A percentile compares a stretch with the other conserved stretches of the same genome.
phyloP scores from a whole-genome alignment of 768 basidiomycete genomes.

The Panaeolus papilionaceus region DNA sequence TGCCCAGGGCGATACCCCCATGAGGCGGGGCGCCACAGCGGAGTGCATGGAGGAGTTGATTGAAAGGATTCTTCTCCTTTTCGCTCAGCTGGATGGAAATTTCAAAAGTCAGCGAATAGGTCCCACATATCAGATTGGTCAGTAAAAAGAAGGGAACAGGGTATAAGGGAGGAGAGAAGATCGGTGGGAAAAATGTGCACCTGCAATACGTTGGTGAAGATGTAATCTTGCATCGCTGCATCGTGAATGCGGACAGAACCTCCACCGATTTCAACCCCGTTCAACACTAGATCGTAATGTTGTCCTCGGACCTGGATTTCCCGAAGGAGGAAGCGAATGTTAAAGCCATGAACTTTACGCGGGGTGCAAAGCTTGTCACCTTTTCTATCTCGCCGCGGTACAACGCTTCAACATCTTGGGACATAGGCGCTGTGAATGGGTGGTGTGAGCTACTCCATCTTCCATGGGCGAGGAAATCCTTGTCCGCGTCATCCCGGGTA shows the following conservation, averaged over 20 bases:
- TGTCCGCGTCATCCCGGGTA: constrained; percentile 85
- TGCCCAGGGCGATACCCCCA: constrained; percentile 93
- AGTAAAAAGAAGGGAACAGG: neutral
- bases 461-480: constrained; percentile 83
- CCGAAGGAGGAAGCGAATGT: constrained; percentile 17
- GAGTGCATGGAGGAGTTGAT: constrained; percentile 86
- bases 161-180: neutral
- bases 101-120: constrained; percentile 15
- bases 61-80: constrained; percentile 76
- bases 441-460: constrained; percentile 95
- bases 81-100: constrained; percentile 63
- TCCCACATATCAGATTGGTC: constrained; percentile 17
- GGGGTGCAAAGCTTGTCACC: constrained; percentile 39
- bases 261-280: constrained; percentile 93
- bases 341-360: constrained; percentile 18
- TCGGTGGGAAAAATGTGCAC: constrained; percentile 45
- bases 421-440: constrained; percentile 96
- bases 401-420: constrained; percentile 82
- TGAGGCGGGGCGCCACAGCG: constrained; percentile 94
- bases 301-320: constrained; percentile 81
- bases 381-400: constrained; percentile 70
- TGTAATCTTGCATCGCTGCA: constrained; percentile 82
- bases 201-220: constrained; percentile 79
- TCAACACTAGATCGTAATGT: constrained; percentile 95
- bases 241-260: constrained; percentile 95